Evolutionary conservation across 805 yeast genomes (phyloP).

Genomic region (Helenozyma baotianmanensis): DNA sequence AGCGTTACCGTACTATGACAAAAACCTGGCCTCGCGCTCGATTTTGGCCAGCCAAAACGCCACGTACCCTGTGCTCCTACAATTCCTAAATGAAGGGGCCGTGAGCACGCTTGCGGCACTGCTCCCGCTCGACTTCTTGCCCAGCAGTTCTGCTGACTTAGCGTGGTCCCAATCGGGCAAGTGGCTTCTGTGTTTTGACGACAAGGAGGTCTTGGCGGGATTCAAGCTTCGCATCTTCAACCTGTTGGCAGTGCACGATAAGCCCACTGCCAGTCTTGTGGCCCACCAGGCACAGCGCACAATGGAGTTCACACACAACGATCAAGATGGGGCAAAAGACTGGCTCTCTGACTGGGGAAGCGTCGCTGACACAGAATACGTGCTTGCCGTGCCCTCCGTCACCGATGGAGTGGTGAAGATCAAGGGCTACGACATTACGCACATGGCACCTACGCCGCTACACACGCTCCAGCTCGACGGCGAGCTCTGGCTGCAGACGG

Average conservation of each 20-base stretch:
- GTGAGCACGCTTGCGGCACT: constrained; percentile 20
- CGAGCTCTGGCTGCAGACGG: constrained; percentile 1
- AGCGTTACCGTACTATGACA: constrained; percentile 18
- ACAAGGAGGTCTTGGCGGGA: constrained; percentile 21
- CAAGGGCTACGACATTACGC: background rate
- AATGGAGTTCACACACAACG: no score
- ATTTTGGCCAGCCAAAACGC: constrained; percentile 1
- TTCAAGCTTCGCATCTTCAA: constrained; percentile 25
- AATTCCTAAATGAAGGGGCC: constrained; percentile 32
- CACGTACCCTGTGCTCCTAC: constrained; percentile 13
- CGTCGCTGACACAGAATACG: constrained; percentile 1
- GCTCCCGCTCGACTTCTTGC: constrained; percentile 19
- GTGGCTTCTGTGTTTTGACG: constrained; percentile 29
- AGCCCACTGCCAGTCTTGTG: background rate
- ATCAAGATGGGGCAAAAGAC: background rate
- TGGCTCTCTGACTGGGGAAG: constrained; percentile 4
- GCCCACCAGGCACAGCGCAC: constrained; percentile 7
- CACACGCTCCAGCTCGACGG: background rate
- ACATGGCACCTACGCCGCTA: background rate
- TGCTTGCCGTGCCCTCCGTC: constrained; percentile 2
- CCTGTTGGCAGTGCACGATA: constrained; percentile 21
- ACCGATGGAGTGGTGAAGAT: background rate
- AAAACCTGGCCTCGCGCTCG: constrained; percentile 9
- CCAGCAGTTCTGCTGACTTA: constrained; percentile 10
- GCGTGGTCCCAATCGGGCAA: constrained; percentile 32